Conservation (phyloP, 2,329 filamentous ascomycete genomes). For the Colletotrichum sp. region DNA sequence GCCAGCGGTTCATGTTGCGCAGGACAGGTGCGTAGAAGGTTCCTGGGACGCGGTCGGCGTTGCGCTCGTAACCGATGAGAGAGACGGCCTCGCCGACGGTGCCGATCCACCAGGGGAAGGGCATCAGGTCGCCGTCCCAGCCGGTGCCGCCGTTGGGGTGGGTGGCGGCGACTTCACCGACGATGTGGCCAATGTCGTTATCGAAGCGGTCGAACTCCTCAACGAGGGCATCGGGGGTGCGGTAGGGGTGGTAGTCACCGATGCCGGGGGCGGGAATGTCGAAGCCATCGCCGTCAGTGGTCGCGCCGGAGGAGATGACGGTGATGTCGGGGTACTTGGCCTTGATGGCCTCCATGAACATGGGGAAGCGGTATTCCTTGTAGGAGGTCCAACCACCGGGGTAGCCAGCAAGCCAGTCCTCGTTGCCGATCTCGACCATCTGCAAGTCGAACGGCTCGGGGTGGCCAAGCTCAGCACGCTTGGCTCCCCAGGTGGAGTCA, state of each 20-base stretch:
- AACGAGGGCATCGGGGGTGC: conserved; percentile 55
- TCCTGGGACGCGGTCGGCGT: conserved; percentile 62
- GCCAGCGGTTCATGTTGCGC: conserved; percentile 55
- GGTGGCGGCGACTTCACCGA: conserved; percentile 57
- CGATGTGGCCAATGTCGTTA: conserved; percentile 44
- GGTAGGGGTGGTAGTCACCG: conserved; percentile 59
- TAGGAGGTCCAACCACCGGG: conserved; percentile 51
- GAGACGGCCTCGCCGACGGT: conserved; percentile 70
- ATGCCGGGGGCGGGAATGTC: conserved; percentile 46
- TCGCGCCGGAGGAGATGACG: conserved; percentile 56
- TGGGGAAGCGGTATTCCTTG: conserved; percentile 61
- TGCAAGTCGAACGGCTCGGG: conserved; percentile 64
- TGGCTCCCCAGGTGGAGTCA: conserved; percentile 59
- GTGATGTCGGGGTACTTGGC: conserved; percentile 61
- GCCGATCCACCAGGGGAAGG: conserved; percentile 63
- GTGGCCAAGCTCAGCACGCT: conserved; percentile 64
- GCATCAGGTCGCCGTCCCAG: conserved; percentile 49
- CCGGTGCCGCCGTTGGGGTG: conserved; percentile 57
- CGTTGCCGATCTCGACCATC: conserved; percentile 72
- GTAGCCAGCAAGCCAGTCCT: conserved; percentile 65
- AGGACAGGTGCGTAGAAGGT: conserved; percentile 56
- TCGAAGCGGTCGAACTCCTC: conserved; percentile 58
- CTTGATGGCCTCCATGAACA: conserved; percentile 65
- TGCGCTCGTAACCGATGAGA: conserved; percentile 69
- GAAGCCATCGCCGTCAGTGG: conserved; percentile 48